Evolutionary conservation across 805 yeast genomes (phyloP), one percentile per base, ranked within the genome.

Genomic region (Wickerhamiella kurtzmanii): DNA sequence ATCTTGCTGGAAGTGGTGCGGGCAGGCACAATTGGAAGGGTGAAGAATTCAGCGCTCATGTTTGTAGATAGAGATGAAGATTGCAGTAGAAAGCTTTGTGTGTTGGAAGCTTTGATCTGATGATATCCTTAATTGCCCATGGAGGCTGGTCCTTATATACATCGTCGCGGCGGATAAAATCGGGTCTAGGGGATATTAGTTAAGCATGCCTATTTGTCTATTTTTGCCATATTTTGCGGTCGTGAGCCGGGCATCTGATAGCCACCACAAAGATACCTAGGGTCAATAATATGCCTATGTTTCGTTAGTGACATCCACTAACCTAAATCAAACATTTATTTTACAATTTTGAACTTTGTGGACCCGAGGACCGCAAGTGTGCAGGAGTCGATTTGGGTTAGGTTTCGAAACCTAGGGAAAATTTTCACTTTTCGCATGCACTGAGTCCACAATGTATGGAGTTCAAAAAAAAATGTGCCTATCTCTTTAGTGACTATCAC

Each of bases 21-120:
- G 9, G 41, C 41, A 17, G 41, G 41, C 25, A 21, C 41, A 21
- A 38, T 38, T 19, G 41, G 41, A 17, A 38, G 41, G n/a, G 41
- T 20, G 25, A 38, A 38, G 41, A 38, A 38, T 21, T 38, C 41
- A 21, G 41, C 32, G 32, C 32, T 25, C 32, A 25, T 25, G n/a
- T n/a, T n/a, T 25, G 32, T 25, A 6, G 32, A 11, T 25, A 6
- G 6, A 11, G 6, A 11, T 25, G 32, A 25, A 6, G 32, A 6
- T 6, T 25, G 32, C 6, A 6, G 6, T 25, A 6, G 32, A 25
- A 25, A 11, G 6, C 32, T 25, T 11, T 6, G 32, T n/a, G n/a
- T 6, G 32, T 11, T 25, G 6, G 32, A 25, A 25, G 32, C 11
- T 25, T 6, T 25, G 32, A 25, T 25, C 11, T 25, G 32, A 25